Base-by-base conservation (phyloP, 352 stramenopile species). In the Globisporangium camurandrum region DNA sequence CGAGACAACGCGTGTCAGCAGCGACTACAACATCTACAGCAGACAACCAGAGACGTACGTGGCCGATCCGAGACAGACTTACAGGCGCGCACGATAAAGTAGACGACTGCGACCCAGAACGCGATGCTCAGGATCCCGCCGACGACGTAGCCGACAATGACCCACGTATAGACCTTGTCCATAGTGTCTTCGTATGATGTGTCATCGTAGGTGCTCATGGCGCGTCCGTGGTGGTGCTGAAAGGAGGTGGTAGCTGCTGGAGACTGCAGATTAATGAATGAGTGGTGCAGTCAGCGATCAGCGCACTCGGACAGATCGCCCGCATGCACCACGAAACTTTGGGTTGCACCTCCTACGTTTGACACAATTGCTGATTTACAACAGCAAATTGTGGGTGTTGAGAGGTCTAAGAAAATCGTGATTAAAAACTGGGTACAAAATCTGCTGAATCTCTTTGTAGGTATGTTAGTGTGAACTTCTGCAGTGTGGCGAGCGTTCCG, bases 21-120 rank as follows among this genome's bases (percentile, higher is more conserved):
- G 14, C 5, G 38, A 9, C 9, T 10, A 44, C 11, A 6, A 17
- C 19, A 39, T 8, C 33, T 4, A 39, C 12, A 37, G 38, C 17
- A 26, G 14, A 5, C 24, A 12, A 8, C 6, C 19, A 3, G 27
- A 22, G 22, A 44, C 40, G 40, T 46, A 31, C 22, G 40, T 17
- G 40, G 40, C 8, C 40, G 40, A 4, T 46, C 12, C 3, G 5
- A 12, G 14, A 17, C 24, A 16, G 40, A 20, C 17, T 31, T 46
- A 23, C 40, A 46, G 4, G 40, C 40, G 10, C 22, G 20, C 40
- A 46, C 40, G 40, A 28, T 19, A 17, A 46, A 46, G 40, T 46
- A 46, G 24, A 46, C 31, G 40, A 46, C 40, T 12, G 22, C 16
- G 40, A 26, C 17, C 40, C 40, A 46, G 40, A 46, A 46, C 40